Conservation (phyloP, 768 basidiomycete species). For the Pisolithus marmoratus region DNA sequence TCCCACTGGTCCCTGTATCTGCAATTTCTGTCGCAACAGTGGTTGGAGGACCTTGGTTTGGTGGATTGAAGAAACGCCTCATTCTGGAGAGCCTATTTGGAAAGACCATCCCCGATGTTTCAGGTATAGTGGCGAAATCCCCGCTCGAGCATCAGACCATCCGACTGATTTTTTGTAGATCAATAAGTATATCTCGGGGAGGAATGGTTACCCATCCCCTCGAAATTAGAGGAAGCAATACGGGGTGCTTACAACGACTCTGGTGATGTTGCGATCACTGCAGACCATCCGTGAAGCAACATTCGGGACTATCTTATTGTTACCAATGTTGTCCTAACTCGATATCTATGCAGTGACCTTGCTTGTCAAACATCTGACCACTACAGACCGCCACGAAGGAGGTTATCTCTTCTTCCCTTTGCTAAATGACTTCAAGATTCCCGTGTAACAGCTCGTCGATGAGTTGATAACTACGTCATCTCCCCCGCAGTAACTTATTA, state of each 20-base stretch:
- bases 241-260: conserved; percentile 23
- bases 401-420: conserved; percentile 27
- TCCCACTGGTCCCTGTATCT: too few species aligned
- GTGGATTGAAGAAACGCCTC: too few species aligned
- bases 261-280: conserved; percentile 29
- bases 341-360: conserved; percentile 41
- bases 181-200: too few species aligned
- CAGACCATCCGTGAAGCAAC: conserved; percentile 35
- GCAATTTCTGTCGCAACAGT: too few species aligned
- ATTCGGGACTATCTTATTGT: conserved; percentile 31
- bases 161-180: too few species aligned
- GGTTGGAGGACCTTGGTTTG: too few species aligned
- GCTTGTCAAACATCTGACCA: conserved; percentile 16
- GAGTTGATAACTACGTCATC: conserved; percentile 29
- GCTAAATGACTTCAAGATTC: conserved; percentile 36
- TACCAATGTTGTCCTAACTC: conserved; percentile 35
- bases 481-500: conserved; percentile 31
- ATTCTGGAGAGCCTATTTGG: too few species aligned
- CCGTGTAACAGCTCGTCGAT: conserved; percentile 30
- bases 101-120: too few species aligned
- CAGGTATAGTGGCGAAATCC: too few species aligned
- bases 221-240: conserved; percentile 34
- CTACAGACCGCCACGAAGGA: neutral
- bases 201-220: conserved; percentile 23
- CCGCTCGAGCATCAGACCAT: too few species aligned